Evolutionary conservation across 495 filamentous ascomycete species (phyloP), one percentile per base, ranked within the genome.

Genomic region (Penicillium verhagenii): DNA sequence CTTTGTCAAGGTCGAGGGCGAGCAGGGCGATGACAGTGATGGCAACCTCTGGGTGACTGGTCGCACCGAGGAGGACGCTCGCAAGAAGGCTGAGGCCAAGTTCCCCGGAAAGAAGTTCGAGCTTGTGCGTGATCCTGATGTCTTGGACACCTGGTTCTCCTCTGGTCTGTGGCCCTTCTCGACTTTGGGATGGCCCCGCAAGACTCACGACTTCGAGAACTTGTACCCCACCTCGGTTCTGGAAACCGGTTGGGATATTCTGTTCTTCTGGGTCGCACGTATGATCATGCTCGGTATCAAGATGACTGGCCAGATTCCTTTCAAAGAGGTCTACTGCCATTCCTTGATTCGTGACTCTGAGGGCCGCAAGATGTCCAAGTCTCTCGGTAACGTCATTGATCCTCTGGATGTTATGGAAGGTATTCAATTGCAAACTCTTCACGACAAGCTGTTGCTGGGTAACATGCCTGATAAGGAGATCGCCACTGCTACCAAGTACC

Each of bases 191-290:
- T 92, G 89, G 89, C 89, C 89, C 47, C 77, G 83, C 42, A 71
- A 88, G 61, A 86, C 80, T 10, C 69, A 76, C 48, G 86, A 90
- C 64, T 68, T 87, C 45, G 76, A 84, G 71, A 84, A 84, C 47
- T 73, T 91, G 52, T 91, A 86, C 71, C 88, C 89, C 14, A 91
- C 87, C 8, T 84, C 79, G 53, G 72, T 90, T 43, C 72, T 92
- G 46, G 89, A 93, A 68, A 91, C 89, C 13, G 89, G 89, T 18
- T 92, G 88, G 89, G 87, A 93, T 72, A 93, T 93, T 61, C 71
- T 93, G 10, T 86, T 89, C 78, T 92, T 92, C 83, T 93, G 89
- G 89, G 85, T 92, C 50, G 84, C 82, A 16, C 72, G 89, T 47
- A 93, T 93, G 89, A 87, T 93, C 64, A 88, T 93, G 82, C 78